Evolutionary conservation across 2,329 filamentous ascomycete species (phyloP).

Genomic region (Ceratocystis harringtonii): DNA sequence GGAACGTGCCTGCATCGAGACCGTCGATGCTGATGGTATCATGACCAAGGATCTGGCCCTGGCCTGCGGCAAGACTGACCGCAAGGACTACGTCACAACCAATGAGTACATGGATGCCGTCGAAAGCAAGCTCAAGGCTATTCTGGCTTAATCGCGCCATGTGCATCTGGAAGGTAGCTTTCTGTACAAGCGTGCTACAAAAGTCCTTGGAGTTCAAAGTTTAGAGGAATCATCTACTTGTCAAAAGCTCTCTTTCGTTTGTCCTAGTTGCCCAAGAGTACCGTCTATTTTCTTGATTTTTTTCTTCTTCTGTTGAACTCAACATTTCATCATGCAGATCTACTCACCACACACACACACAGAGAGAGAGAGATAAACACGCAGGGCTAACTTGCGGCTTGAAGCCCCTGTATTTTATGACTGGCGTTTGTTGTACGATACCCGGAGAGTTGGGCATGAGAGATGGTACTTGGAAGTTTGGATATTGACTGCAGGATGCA

Average conservation of each 20-base stretch:
- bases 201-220: neutral
- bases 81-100: conserved; percentile 80
- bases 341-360: no score
- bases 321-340: neutral
- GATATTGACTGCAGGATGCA: neutral
- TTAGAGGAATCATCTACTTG: neutral
- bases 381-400: neutral
- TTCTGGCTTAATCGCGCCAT: conserved; percentile 30
- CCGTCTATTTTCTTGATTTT: neutral
- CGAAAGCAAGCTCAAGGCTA: conserved; percentile 71
- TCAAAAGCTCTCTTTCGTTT: neutral
- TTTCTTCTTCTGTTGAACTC: neutral
- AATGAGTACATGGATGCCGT: conserved; percentile 84
- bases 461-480: neutral
- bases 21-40: conserved; percentile 82
- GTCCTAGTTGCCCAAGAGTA: neutral
- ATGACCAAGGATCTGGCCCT: conserved; percentile 99
- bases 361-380: neutral
- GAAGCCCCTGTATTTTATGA: conserved; percentile 2
- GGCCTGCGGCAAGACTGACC: conserved; percentile 73
- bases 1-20: conserved; percentile 86
- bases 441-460: conserved; percentile 8
- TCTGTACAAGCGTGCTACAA: neutral
- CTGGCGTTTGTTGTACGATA: conserved; percentile 15
- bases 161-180: neutral